Conservation (phyloP, 495 filamentous ascomycete species). For the Aspergillus panamensis region DNA sequence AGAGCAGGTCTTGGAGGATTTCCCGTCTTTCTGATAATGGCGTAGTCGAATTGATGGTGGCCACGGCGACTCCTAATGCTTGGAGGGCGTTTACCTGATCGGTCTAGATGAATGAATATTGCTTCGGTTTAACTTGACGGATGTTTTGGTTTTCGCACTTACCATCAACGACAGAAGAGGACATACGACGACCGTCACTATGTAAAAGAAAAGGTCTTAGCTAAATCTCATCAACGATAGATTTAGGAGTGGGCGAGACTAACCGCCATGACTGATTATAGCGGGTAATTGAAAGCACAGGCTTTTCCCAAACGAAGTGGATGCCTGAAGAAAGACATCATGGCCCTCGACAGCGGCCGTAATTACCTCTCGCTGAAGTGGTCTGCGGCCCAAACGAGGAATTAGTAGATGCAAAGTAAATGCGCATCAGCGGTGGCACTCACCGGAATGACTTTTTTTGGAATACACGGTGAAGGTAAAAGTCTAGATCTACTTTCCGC, state of each 20-base stretch:
- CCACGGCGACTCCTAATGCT: slow-evolving; percentile 70
- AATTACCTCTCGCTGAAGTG: slow-evolving; percentile 85
- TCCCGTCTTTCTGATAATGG: slow-evolving; percentile 56
- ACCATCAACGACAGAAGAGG: slow-evolving; percentile 91
- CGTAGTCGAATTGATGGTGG: slow-evolving; percentile 82
- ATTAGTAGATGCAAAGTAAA: background rate
- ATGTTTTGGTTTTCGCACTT: slow-evolving; percentile 20
- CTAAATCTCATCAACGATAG: background rate
- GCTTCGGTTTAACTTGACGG: background rate
- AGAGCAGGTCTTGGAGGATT: slow-evolving; percentile 76
- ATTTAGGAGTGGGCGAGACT: slow-evolving; percentile 24
- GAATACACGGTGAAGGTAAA: slow-evolving; percentile 79
- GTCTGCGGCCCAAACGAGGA: slow-evolving; percentile 48
- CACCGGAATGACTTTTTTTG: slow-evolving; percentile 72
- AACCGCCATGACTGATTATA: slow-evolving; percentile 79
- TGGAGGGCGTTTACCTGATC: slow-evolving; percentile 86
- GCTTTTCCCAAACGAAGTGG: slow-evolving; percentile 95
- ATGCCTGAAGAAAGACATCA: slow-evolving; percentile 93
- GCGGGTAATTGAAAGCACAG: slow-evolving; percentile 92
- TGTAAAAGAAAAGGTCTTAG: slow-evolving; percentile 11
- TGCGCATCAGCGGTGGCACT: slow-evolving; percentile 1
- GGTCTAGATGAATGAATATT: slow-evolving; percentile 48
- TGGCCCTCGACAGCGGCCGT: slow-evolving; percentile 71
- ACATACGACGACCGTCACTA: slow-evolving; percentile 87
- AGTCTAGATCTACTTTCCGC: slow-evolving; percentile 66